Percentiles rank a stretch among this genome's conserved stretches.
These are phyloP conservation scores for Lathyrus oleraceus DNA, from an alignment of 306 rosid species.

Conservation along the genomic window DNA sequence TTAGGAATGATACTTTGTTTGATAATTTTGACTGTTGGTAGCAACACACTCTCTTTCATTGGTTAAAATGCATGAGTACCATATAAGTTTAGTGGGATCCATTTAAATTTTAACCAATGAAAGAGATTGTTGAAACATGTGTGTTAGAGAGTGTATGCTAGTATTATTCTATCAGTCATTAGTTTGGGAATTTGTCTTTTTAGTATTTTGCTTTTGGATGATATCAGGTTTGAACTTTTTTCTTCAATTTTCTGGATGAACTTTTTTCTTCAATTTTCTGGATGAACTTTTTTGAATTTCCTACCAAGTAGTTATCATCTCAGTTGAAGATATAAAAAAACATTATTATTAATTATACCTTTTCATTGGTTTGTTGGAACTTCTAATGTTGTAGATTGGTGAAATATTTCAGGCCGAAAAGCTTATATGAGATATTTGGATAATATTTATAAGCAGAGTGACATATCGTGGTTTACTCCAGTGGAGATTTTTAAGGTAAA, in stretches of 20 bases:
- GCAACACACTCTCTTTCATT: too few relatives aligned
- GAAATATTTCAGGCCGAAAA: slow-evolving; percentile 68
- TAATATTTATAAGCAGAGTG: slow-evolving; percentile 75
- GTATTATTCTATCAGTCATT: neutral
- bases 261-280: slow-evolving; percentile 13
- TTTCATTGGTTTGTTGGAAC: slow-evolving; percentile 1
- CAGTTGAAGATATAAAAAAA: neutral
- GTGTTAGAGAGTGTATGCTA: too few relatives aligned
- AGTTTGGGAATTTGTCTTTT: neutral
- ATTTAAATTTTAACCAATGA: too few relatives aligned
- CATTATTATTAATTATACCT: neutral
- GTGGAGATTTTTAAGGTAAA: slow-evolving; percentile 89
- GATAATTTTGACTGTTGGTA: neutral
- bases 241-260: slow-evolving; percentile 21
- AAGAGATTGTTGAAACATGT: too few relatives aligned
- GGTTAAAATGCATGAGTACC: too few relatives aligned
- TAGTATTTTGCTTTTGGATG: slow-evolving; percentile 4
- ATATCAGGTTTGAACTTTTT: neutral
- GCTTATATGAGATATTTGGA: slow-evolving; percentile 83
- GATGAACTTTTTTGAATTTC: slow-evolving; percentile 10
- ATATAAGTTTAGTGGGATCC: too few relatives aligned
- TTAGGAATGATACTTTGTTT: neutral
- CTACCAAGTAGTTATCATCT: neutral
- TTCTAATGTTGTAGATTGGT: slow-evolving; percentile 30
- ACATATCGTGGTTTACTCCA: slow-evolving; percentile 89